Base-by-base conservation (phyloP, 371 early-diverging fungal genomes). In the Rozella allomycis region DNA sequence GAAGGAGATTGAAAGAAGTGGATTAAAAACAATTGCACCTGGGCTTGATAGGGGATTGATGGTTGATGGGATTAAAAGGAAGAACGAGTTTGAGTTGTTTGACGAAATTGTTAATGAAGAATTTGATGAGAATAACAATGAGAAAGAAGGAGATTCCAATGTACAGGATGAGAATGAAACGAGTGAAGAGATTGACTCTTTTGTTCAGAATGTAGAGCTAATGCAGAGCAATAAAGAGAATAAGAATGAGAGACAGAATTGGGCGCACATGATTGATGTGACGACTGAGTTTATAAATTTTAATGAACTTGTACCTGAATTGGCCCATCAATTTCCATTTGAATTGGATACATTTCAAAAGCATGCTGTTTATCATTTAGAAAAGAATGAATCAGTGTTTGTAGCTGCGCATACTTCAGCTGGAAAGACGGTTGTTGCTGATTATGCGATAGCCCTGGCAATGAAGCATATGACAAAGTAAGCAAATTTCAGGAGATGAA, bases 371-470 rank as follows among this genome's bases (percentile, higher is more conserved):
- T 93, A 87, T 50, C 84, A 86, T 51, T 51, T 98, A 33, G 87
- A 86, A 50, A 72, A 72, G 39, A 80, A 82, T 13, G 85, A 93
- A 35, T 80, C 75, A 9, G 87, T 97, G 12, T 98, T 98, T 60
- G 83, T 98, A 16, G 90, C 99, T 3, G 99, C 99, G 0, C 99
- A 98, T 40, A 98, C 99, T 2, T 91, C 93, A 14, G 97, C 98
- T 1, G 99, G 99, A 35, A 98, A 98, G 56, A 98, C 99, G 0
- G 93, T 88, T 1, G 94, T 98, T 11, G 99, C 99, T 0, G 97
- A 98, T 55, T 97, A 97, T 50, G 97, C 97, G 0, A 84, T 96
- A 33, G 81, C 88, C 0, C 48, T 88, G 37, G 81, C 91, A 8
- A 61, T 70, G 41, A 74, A 78, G 37, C 93, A 90, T 47, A 84